Base-by-base conservation (phyloP, 352 stramenopile genomes). In the Pythium biforme region DNA sequence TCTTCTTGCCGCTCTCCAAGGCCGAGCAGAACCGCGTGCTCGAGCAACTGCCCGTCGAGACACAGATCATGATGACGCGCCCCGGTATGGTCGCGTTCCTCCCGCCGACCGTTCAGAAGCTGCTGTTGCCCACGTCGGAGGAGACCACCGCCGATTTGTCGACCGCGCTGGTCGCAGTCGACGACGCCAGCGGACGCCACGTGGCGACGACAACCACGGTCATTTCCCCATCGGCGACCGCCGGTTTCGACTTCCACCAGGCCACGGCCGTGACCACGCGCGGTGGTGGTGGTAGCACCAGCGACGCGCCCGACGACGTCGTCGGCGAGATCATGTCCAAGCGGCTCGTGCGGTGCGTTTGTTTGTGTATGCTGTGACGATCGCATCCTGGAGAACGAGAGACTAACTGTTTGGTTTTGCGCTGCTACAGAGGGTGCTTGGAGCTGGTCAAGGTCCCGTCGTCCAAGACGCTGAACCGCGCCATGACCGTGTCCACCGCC, bases 221-320 rank as follows among this genome's bases (percentile, higher is more conserved):
- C 19, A 51, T 76, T 8, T 51, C 69, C 31, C 12, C 59, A 7
- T 70, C 66, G 20, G 72, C 74, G 10, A 69, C 59, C 22, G 76
- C 79, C 4, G 85, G 85, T 3, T 94, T 94, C 61, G 83, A 87
- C 47, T 91, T 92, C 52, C 79, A 92, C 19, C 46, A 47, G 3
- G 17, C 50, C 49, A 14, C 67, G 59, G 40, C 14, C 15, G 22
- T 23, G 25, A 10, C 34, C 20, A 33, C 46, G 10, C 39, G 40
- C 0, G 9, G 37, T 9, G 10, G 46, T n/a, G n/a, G n/a, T n/a
- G n/a, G n/a, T n/a, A n/a, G n/a, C n/a, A n/a, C n/a, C 9, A 34
- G 52, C 45, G 31, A 65, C 2, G 17, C 23, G 14, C 23, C 53
- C 8, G 77, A 89, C 27, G 69, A 85, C 26, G 66, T 89, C 29